These are phyloP conservation scores for Thalassiosira sp. DNA, from an alignment of 352 stramenopile genomes.

Conservation along the genomic window DNA sequence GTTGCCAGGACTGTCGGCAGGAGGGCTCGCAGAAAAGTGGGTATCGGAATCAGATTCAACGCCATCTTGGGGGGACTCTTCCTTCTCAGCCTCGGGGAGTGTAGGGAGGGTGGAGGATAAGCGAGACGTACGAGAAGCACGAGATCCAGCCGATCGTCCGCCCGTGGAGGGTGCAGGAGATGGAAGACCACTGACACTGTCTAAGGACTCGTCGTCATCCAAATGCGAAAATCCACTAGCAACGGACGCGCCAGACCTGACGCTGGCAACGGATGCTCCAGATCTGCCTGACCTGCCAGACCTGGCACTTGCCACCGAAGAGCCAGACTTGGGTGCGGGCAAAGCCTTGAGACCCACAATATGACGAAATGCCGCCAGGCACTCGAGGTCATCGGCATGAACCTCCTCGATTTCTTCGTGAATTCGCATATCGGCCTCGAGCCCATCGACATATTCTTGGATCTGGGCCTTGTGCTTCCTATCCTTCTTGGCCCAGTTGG, in stretches of 20 bases:
- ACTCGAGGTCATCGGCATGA: conserved; percentile 66
- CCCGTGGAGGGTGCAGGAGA: conserved; percentile 24
- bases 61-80: conserved; percentile 18
- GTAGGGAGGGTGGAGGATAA: conserved; percentile 33
- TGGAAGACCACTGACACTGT: conserved; percentile 32
- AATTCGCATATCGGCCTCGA: conserved; percentile 58
- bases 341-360: conserved; percentile 61
- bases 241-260: background rate
- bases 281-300: conserved; percentile 5
- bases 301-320: conserved; percentile 9
- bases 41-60: conserved; percentile 19
- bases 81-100: conserved; percentile 25
- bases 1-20: conserved; percentile 4
- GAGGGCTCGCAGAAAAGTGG: conserved; percentile 20
- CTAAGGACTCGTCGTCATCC: conserved; percentile 28
- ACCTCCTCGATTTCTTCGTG: conserved; percentile 76
- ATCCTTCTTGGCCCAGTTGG: conserved; percentile 69
- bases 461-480: conserved; percentile 55
- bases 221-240: conserved; percentile 3
- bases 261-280: conserved; percentile 1
- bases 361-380: conserved; percentile 62
- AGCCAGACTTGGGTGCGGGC: background rate
- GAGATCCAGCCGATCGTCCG: conserved; percentile 20
- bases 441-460: conserved; percentile 53
- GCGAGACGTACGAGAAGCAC: conserved; percentile 25